A percentile compares a stretch with the other conserved stretches of the same genome.
Evolutionary conservation across 2,329 filamentous ascomycete species (phyloP).

Genomic region (Esteya vermicola): DNA sequence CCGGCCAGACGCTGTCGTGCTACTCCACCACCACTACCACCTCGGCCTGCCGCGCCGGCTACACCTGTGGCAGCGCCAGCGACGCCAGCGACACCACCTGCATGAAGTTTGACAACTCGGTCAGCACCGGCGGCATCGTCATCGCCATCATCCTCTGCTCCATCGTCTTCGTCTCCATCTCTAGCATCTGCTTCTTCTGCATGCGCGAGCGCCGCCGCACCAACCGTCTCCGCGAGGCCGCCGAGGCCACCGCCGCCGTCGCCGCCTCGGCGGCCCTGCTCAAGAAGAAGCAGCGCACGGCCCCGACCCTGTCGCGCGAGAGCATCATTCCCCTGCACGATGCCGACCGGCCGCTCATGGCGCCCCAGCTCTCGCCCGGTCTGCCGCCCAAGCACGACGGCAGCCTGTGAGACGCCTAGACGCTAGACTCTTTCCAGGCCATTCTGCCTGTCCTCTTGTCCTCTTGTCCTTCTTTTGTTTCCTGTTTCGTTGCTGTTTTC

Average conservation of each 20-base stretch:
- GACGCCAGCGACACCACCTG: slow-evolving; percentile 26
- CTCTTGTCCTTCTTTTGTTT: no score
- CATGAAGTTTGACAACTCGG: slow-evolving; percentile 23
- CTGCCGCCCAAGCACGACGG: no score
- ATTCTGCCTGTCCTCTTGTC: no score
- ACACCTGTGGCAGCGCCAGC: slow-evolving; percentile 29
- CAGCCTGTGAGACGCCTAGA: no score
- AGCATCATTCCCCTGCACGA: no score
- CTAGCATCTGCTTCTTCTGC: slow-evolving; percentile 33
- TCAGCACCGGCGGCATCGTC: slow-evolving; percentile 30
- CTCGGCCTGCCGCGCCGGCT: slow-evolving; percentile 26
- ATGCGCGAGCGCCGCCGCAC: slow-evolving; percentile 31
- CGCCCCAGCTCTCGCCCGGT: no score
- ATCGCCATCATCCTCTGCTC: slow-evolving; percentile 31
- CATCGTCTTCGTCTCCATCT: slow-evolving; percentile 22
- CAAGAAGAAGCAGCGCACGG: slow-evolving; percentile 28
- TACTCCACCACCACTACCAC: slow-evolving; percentile 19
- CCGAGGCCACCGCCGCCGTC: slow-evolving; percentile 33
- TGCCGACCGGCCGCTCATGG: no score
- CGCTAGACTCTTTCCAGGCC: no score
- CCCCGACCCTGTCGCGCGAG: no score
- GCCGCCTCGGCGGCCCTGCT: slow-evolving; percentile 25
- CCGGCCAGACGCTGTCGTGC: slow-evolving; percentile 24
- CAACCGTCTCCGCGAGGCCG: slow-evolving; percentile 20
- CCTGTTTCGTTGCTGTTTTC: no score